A percentile compares a stretch with the other conserved stretches of the same genome.
These are phyloP conservation scores for Ammopiptanthus mongolicus DNA, from an alignment of 306 rosid genomes.

Conservation along the genomic window DNA sequence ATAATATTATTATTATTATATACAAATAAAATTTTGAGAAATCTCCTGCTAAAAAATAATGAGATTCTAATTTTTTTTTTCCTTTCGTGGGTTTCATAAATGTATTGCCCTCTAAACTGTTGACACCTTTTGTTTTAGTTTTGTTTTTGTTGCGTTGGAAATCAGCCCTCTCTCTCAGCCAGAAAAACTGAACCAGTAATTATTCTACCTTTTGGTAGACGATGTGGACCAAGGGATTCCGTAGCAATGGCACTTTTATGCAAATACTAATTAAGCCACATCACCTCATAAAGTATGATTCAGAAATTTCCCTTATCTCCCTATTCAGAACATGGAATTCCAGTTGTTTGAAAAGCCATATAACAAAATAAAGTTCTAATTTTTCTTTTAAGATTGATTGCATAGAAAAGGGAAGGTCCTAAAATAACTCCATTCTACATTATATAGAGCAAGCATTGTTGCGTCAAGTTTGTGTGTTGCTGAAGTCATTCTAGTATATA, in stretches of 20 bases:
- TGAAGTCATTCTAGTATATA: constrained; percentile 26
- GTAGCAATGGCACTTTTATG: neutral
- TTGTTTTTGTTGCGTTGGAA: neutral
- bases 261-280: neutral
- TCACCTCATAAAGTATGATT: neutral
- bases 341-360: neutral
- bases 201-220: neutral
- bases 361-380: neutral
- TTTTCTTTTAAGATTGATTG: neutral
- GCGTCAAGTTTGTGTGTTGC: constrained; percentile 23
- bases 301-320: neutral
- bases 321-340: neutral
- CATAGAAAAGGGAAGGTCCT: neutral
- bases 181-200: neutral
- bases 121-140: neutral
- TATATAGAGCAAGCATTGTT: neutral
- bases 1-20: neutral
- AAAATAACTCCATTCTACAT: neutral
- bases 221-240: neutral
- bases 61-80: neutral
- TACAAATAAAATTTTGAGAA: neutral
- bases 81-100: neutral
- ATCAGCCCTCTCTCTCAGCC: neutral
- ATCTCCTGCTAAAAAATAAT: neutral
- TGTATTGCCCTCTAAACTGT: neutral